A percentile compares a stretch with the other conserved stretches of the same genome.
These are phyloP conservation scores for Singerocomus inundabilis DNA, from an alignment of 1,284 basidiomycete species.

Conservation along the genomic window DNA sequence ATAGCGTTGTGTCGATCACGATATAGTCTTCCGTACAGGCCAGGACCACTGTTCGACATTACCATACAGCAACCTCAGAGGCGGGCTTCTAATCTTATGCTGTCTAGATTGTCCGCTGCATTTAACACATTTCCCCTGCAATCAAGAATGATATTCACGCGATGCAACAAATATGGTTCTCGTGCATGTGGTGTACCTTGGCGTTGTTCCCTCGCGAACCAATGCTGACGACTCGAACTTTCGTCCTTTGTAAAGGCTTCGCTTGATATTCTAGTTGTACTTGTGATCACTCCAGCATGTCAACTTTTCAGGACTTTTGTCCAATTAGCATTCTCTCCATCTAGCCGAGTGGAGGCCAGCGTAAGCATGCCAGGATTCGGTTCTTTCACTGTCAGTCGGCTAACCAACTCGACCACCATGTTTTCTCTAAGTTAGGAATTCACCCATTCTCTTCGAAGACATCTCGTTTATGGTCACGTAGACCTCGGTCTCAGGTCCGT, in stretches of 20 bases:
- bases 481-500: not conserved
- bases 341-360: not conserved
- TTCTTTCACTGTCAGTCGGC: not conserved
- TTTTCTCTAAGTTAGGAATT: not conserved
- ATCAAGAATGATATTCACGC: constrained; percentile 8
- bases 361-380: not conserved
- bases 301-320: not conserved
- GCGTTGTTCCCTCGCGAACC: constrained; percentile 12
- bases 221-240: not conserved
- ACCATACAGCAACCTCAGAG: not conserved
- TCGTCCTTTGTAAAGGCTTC: constrained; percentile 10
- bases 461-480: not conserved
- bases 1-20: not conserved
- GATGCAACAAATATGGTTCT: constrained; percentile 5
- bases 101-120: not conserved
- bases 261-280: not conserved
- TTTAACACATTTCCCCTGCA: constrained; percentile 1
- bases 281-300: constrained; percentile 2
- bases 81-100: not conserved
- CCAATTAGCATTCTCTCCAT: not conserved
- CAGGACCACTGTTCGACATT: not conserved
- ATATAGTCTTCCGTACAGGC: not conserved
- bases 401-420: not conserved
- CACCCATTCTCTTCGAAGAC: not conserved
- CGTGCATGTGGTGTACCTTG: constrained; percentile 7